Percentiles rank a stretch among this genome's conserved stretches.
Evolutionary conservation across 2,329 filamentous ascomycete species (phyloP).

Genomic region (Cladosporium sphaerospermum): DNA sequence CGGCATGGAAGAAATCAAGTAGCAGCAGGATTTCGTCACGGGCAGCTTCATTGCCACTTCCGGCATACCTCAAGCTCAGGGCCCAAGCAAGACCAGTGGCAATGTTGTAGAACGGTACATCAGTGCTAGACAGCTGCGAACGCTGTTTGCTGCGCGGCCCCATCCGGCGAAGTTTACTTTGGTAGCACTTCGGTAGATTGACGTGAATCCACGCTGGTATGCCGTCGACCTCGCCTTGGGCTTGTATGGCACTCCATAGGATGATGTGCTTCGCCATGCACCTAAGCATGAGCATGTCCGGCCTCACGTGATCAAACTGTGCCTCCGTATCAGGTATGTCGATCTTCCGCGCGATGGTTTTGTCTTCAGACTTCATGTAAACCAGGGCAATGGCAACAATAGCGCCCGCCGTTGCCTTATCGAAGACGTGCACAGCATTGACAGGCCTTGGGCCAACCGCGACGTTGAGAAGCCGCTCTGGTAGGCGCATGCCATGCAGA

Average conservation of each 20-base stretch:
- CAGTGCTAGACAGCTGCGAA: conserved; percentile 60
- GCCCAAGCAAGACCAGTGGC: conserved; percentile 80
- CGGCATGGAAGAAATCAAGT: conserved; percentile 51
- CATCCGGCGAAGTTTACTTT: conserved; percentile 50
- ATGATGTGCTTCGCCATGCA: conserved; percentile 88
- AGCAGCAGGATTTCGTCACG: conserved; percentile 79
- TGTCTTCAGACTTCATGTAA: conserved; percentile 94
- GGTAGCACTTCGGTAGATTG: conserved; percentile 68
- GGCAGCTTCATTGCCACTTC: conserved; percentile 54
- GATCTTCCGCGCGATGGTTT: conserved; percentile 79
- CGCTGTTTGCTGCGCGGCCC: conserved; percentile 14
- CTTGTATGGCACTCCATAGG: conserved; percentile 79
- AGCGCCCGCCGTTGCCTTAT: conserved; percentile 88
- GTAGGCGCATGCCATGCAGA: conserved; percentile 86
- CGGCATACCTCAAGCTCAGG: conserved; percentile 41
- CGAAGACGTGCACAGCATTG: conserved; percentile 84
- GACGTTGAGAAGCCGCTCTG: conserved; percentile 77
- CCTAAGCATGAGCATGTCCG: conserved; percentile 83
- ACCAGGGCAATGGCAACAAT: conserved; percentile 85
- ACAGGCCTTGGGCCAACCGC: conserved; percentile 88
- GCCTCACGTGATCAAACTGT: conserved; percentile 92
- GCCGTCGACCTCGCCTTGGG: conserved; percentile 27
- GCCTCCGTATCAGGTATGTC: conserved; percentile 84
- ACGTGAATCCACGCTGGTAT: conserved; percentile 64
- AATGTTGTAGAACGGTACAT: conserved; percentile 91